Percentiles rank a stretch among this genome's conserved stretches.
Evolutionary conservation across 768 basidiomycete genomes (phyloP).

Genomic region (Auriculariales sp.): DNA sequence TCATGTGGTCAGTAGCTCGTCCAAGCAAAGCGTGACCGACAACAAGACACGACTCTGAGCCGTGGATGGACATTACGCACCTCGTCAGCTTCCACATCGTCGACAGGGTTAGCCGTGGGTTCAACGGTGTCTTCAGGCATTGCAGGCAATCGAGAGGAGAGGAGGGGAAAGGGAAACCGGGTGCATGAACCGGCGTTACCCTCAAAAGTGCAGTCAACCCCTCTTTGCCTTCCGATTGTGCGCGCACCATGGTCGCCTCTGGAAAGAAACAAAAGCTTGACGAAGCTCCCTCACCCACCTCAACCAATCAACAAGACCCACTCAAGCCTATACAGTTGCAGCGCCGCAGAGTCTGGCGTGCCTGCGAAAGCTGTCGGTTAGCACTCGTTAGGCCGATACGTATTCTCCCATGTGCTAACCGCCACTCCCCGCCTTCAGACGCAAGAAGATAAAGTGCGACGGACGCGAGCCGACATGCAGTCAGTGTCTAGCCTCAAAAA

Average conservation of each 20-base stretch:
- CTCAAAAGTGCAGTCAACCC: no score
- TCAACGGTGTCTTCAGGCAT: background rate
- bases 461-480: slow-evolving; percentile 77
- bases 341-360: slow-evolving; percentile 70
- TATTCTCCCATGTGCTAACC: slow-evolving; percentile 6
- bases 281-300: background rate
- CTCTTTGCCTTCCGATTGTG: no score
- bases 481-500: slow-evolving; percentile 59
- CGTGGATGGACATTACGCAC: background rate
- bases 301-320: no score
- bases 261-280: background rate
- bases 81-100: background rate
- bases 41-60: background rate
- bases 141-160: no score
- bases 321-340: slow-evolving; percentile 57
- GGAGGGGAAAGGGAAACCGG: background rate
- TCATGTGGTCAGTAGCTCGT: no score
- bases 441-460: slow-evolving; percentile 91
- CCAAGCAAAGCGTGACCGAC: background rate
- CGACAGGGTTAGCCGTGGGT: background rate
- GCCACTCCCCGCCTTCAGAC: slow-evolving; percentile 26
- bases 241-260: background rate
- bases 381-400: slow-evolving; percentile 13
- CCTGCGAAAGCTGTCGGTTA: slow-evolving; percentile 80
- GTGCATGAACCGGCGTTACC: background rate